Evolutionary conservation across 768 basidiomycete genomes (phyloP).

Genomic region (Psilocybe sp.): DNA sequence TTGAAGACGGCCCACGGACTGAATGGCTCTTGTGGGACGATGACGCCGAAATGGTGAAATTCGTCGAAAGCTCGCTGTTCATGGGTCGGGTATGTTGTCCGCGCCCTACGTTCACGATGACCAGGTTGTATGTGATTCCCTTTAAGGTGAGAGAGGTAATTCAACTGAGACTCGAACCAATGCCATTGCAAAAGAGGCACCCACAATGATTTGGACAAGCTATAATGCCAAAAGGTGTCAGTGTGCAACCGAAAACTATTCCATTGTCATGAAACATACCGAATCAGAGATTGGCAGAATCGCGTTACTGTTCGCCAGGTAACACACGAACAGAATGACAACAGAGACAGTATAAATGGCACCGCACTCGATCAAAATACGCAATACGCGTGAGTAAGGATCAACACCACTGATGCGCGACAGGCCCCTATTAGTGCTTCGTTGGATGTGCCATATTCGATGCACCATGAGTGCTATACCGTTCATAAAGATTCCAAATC

Average conservation of each 20-base stretch:
- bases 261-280: constrained; percentile 21
- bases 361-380: constrained; percentile 36
- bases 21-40: too few relatives aligned
- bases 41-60: neutral
- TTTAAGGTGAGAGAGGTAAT: too few relatives aligned
- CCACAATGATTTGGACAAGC: constrained; percentile 41
- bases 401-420: constrained; percentile 6
- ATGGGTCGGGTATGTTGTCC: constrained; percentile 14
- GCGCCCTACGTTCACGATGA: constrained; percentile 24
- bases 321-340: constrained; percentile 31
- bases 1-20: too few relatives aligned
- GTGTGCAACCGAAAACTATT: neutral
- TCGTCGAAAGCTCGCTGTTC: neutral
- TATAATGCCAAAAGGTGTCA: constrained; percentile 8
- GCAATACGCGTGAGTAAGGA: constrained; percentile 25
- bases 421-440: constrained; percentile 18
- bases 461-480: constrained; percentile 35
- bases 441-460: constrained; percentile 33
- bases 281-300: constrained; percentile 35
- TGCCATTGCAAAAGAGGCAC: too few relatives aligned
- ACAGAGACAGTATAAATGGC: constrained; percentile 35
- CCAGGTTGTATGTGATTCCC: constrained; percentile 26
- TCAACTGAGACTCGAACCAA: too few relatives aligned
- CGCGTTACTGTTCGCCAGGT: constrained; percentile 33
- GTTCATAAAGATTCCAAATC: too few relatives aligned